A percentile compares a stretch with the other conserved stretches of the same genome.
Evolutionary conservation across 2,329 filamentous ascomycete genomes (phyloP).

Genomic region (Septoria petroselini): DNA sequence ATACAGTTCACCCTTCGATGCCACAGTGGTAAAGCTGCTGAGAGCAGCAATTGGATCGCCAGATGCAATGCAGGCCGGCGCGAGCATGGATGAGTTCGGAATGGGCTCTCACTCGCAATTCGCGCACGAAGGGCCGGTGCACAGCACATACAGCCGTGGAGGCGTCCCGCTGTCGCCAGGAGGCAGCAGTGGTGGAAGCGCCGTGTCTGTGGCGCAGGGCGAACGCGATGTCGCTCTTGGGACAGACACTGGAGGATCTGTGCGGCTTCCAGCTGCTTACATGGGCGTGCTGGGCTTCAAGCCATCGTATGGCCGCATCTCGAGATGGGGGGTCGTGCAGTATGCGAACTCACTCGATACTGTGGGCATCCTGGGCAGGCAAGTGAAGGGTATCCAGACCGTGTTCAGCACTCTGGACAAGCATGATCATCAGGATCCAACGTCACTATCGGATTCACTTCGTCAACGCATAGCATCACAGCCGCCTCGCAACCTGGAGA

Average conservation of each 20-base stretch:
- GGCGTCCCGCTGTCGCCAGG: slow-evolving; percentile 61
- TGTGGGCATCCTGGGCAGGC: slow-evolving; percentile 68
- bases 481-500: slow-evolving; percentile 9
- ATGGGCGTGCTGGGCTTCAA: slow-evolving; percentile 82
- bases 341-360: slow-evolving; percentile 94
- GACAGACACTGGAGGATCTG: slow-evolving; percentile 89
- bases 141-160: slow-evolving; percentile 45
- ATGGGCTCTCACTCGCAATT: slow-evolving; percentile 82
- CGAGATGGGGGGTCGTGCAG: slow-evolving; percentile 79
- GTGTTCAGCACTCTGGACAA: slow-evolving; percentile 53
- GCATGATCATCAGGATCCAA: slow-evolving; percentile 71
- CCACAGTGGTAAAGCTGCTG: slow-evolving; percentile 72
- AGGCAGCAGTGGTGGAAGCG: slow-evolving; percentile 91
- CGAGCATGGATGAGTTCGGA: slow-evolving; percentile 93
- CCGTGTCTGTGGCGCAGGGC: slow-evolving; percentile 70
- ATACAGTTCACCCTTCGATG: slow-evolving; percentile 74
- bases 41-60: slow-evolving; percentile 60
- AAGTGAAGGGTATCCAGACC: slow-evolving; percentile 47
- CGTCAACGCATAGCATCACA: slow-evolving; percentile 47
- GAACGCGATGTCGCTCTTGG: slow-evolving; percentile 71
- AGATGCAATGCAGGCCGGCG: slow-evolving; percentile 60
- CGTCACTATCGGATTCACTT: slow-evolving; percentile 59
- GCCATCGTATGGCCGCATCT: slow-evolving; percentile 84
- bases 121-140: slow-evolving; percentile 66
- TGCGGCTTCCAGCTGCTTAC: slow-evolving; percentile 83